Evolutionary conservation across 805 yeast species (phyloP).

Genomic region (Yamadazyma kitorensis): DNA sequence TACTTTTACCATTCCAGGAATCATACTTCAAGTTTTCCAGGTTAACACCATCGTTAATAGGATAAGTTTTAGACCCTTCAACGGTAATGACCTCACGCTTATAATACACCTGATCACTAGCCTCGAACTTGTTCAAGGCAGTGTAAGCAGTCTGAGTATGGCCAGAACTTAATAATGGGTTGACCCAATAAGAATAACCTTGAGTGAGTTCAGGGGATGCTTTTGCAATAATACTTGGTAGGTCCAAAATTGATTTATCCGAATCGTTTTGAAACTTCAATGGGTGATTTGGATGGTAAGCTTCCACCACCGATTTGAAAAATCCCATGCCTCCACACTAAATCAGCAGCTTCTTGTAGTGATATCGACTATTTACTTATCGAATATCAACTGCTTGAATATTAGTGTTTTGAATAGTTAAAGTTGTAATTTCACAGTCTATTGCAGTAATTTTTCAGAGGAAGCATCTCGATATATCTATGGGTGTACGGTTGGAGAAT

Average conservation of each 20-base stretch:
- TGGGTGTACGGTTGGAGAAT: no score
- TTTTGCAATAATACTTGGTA: constrained; percentile 32
- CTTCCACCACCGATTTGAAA: constrained; percentile 24
- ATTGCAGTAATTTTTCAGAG: no score
- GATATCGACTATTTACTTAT: no score
- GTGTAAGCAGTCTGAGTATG: constrained; percentile 50
- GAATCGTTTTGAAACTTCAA: constrained; percentile 15
- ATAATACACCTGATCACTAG: constrained; percentile 41
- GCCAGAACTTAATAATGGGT: constrained; percentile 48
- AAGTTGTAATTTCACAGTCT: no score
- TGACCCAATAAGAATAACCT: constrained; percentile 38
- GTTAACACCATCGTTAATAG: constrained; percentile 11
- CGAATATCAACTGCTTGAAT: no score
- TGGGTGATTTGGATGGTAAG: constrained; percentile 22
- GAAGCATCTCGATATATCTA: no score
- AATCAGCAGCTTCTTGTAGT: no score
- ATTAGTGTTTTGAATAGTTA: no score
- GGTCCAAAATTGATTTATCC: constrained; percentile 11
- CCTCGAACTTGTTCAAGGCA: constrained; percentile 41
- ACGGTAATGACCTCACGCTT: constrained; percentile 41
- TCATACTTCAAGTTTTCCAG: constrained; percentile 35
- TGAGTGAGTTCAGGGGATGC: constrained; percentile 40
- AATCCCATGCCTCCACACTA: constrained; percentile 3
- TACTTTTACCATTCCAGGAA: constrained; percentile 41
- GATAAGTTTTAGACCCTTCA: constrained; percentile 22